Evolutionary conservation across 2,329 filamentous ascomycete species (phyloP).

Genomic region (Eutypa lata): DNA sequence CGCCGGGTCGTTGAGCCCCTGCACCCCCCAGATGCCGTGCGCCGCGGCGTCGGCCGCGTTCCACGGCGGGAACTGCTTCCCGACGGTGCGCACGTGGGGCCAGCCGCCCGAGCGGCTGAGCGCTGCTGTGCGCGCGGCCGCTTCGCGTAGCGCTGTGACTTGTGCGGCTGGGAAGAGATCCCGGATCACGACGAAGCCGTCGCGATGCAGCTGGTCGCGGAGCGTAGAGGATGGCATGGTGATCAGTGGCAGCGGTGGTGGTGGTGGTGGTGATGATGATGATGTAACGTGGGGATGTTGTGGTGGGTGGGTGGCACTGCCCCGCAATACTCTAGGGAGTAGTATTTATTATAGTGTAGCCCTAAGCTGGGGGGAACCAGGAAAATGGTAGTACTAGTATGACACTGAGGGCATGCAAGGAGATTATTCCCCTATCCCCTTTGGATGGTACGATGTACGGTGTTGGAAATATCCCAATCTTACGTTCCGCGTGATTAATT

Average conservation of each 20-base stretch:
- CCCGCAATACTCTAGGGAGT: too few species aligned
- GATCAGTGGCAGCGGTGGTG: neutral
- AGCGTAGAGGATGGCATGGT: constrained; percentile 24
- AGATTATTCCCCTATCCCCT: too few species aligned
- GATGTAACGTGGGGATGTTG: neutral
- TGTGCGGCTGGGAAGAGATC: constrained; percentile 56
- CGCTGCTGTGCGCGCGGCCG: constrained; percentile 54
- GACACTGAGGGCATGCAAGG: too few species aligned
- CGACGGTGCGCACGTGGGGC: constrained; percentile 79
- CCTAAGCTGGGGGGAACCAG: too few species aligned
- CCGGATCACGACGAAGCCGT: constrained; percentile 76
- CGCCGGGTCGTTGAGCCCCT: constrained; percentile 75
- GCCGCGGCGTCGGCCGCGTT: constrained; percentile 44
- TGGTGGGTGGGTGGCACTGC: neutral
- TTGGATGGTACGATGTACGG: too few species aligned
- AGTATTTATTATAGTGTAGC: too few species aligned
- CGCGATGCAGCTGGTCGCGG: constrained; percentile 55
- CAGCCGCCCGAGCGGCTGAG: constrained; percentile 68
- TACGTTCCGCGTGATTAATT: neutral
- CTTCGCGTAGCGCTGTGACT: constrained; percentile 57
- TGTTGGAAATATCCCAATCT: too few species aligned
- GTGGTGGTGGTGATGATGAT: neutral
- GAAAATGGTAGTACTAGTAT: too few species aligned
- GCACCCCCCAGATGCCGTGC: constrained; percentile 82
- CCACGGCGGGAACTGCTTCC: constrained; percentile 92